Evolutionary conservation across 2,329 filamentous ascomycete species (phyloP).

Genomic region (Ascosphaera apis): DNA sequence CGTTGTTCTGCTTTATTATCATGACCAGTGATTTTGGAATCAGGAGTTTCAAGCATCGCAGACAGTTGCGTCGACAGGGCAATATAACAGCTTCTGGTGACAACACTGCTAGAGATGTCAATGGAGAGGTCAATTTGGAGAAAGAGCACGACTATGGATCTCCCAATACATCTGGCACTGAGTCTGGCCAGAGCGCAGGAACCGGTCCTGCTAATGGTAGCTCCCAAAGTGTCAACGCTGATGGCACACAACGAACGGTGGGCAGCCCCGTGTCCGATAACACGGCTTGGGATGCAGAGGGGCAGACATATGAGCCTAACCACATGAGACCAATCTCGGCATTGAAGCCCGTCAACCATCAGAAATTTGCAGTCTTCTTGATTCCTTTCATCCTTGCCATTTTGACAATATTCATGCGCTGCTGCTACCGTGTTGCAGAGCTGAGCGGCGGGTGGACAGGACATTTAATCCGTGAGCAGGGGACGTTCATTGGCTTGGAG

Average conservation of each 20-base stretch:
- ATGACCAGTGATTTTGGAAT: constrained; percentile 11
- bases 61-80: background rate
- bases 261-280: constrained; percentile 2
- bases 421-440: constrained; percentile 43
- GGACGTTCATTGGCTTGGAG: constrained; percentile 35
- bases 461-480: constrained; percentile 31
- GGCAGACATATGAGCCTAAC: too few relatives aligned
- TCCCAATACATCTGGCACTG: background rate
- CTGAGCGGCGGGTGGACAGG: constrained; percentile 40
- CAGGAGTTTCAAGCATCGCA: background rate
- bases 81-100: too few relatives aligned
- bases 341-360: constrained; percentile 12
- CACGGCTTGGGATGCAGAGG: background rate
- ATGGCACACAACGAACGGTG: background rate
- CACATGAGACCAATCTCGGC: constrained; percentile 2
- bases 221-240: background rate
- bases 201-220: background rate
- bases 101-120: too few relatives aligned
- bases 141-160: background rate
- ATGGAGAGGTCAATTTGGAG: background rate
- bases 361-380: constrained; percentile 31
- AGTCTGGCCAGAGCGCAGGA: too few relatives aligned
- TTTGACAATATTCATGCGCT: constrained; percentile 40
- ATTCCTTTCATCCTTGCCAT: constrained; percentile 33
- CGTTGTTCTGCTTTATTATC: constrained; percentile 14